Evolutionary conservation across 805 yeast genomes (phyloP).

Genomic region (Ogataea glucozyma): DNA sequence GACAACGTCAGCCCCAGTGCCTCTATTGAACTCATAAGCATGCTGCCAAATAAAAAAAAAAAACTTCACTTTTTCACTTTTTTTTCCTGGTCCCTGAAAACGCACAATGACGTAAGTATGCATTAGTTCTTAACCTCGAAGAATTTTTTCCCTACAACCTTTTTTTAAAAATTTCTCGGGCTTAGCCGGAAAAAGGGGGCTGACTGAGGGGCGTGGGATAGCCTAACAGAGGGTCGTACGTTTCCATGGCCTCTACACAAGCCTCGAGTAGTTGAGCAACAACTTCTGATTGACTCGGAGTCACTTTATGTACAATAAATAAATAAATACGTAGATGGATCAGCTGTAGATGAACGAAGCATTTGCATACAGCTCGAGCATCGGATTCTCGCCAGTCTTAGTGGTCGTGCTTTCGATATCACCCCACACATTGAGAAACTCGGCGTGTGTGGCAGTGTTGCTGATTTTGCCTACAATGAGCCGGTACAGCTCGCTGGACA

Average conservation of each 20-base stretch:
- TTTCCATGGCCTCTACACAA: too few relatives aligned
- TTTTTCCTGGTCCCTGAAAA: constrained; percentile 3
- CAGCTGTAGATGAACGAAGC: constrained; percentile 64
- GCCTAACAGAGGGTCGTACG: too few relatives aligned
- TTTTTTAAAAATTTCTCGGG: background rate
- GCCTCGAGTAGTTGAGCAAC: too few relatives aligned
- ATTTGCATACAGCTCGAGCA: constrained; percentile 74
- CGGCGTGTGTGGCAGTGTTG: constrained; percentile 56
- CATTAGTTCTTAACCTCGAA: background rate
- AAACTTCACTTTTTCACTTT: background rate
- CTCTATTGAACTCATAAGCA: background rate
- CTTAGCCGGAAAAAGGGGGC: too few relatives aligned
- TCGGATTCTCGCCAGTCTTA: constrained; percentile 78
- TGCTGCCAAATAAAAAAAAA: constrained; percentile 1
- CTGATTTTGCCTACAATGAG: constrained; percentile 63
- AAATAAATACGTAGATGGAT: constrained; percentile 5
- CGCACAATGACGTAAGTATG: constrained; percentile 3
- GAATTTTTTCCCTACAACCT: too few relatives aligned
- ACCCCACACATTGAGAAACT: constrained; percentile 70
- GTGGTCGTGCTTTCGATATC: constrained; percentile 67
- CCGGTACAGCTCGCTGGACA: constrained; percentile 61
- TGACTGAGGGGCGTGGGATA: too few relatives aligned
- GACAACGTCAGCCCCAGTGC: constrained; percentile 1
- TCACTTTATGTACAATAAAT: constrained; percentile 5
- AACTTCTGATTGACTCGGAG: too few relatives aligned